Conservation (phyloP, 2,329 filamentous ascomycete species). For the Alternaria alternata region DNA sequence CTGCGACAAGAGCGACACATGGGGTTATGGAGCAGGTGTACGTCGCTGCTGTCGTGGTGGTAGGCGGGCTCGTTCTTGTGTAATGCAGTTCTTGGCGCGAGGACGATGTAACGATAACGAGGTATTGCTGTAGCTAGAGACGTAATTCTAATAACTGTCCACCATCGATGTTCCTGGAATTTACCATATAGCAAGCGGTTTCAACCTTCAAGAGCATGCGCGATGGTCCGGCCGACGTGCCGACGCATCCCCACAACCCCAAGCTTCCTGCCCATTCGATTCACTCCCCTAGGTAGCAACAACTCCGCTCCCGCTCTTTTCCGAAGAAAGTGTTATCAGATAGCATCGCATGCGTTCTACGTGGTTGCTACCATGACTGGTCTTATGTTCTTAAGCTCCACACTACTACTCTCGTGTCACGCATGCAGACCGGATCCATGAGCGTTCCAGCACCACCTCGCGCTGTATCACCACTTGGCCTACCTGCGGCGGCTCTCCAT, state of each 20-base stretch:
- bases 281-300: background rate
- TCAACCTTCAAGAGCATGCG: background rate
- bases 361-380: background rate
- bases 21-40: slow-evolving; percentile 14
- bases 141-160: background rate
- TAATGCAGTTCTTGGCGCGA: background rate
- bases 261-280: background rate
- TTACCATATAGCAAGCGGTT: background rate
- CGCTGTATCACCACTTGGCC: slow-evolving; percentile 15
- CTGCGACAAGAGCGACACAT: slow-evolving; percentile 12
- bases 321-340: background rate
- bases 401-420: background rate
- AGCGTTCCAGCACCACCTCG: slow-evolving; percentile 15
- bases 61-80: slow-evolving; percentile 11
- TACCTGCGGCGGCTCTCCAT: slow-evolving; percentile 23
- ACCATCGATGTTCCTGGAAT: fast-evolving
- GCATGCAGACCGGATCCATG: slow-evolving; percentile 9
- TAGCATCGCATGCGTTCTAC: background rate
- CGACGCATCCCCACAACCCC: background rate
- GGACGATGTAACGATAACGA: background rate
- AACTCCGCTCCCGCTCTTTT: background rate
- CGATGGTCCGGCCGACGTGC: background rate
- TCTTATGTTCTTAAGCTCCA: background rate
- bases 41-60: slow-evolving; percentile 16
- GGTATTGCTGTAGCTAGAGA: background rate